Base-by-base conservation (phyloP, 2,329 filamentous ascomycete genomes). In the Aspergillus pseudoglaucus region DNA sequence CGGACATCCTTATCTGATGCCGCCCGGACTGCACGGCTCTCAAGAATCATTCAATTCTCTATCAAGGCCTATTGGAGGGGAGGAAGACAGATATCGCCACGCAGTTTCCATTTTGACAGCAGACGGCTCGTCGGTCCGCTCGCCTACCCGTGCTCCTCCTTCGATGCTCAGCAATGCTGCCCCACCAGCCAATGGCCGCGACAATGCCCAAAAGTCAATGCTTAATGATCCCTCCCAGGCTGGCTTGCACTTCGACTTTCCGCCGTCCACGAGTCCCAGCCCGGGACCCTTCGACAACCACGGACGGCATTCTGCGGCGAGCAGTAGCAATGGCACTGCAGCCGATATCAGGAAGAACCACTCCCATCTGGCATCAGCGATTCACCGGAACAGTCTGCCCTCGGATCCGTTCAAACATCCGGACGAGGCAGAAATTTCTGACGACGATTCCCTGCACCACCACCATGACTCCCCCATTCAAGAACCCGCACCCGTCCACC, bases 1-100 rank as follows among this genome's bases (percentile, higher is more conserved):
- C 42, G 82, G 81, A 30, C 93, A 84, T 59, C 93, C 93, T 2
- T 98, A 97, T 65, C 79, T 98, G n/a, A 77, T 97, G n/a, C 90
- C 93, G 4, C 87, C 88, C 1, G 83, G 82, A 47, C 63, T 91
- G 17, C 83, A 93, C 38, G 77, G 81, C 61, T 96, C 91, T 1
- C 81, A 82, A 40, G 90, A 95, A 57, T 96, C 91, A 4, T 76
- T 97, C 53, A 84, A 90, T 66, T 94, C 90, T 2, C 75, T 97
- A 55, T 87, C 90, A 22, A 83, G 86, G 46, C 85, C 84, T 2
- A 78, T 91, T 48, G 79, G 82, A 56, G 17, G 37, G 10, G 80
- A 84, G 46, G 86, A 94, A 59, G 91, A 96, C 66, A 91, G 90
- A 32, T 97, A 96, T 70, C 82, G 88, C 44, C 78, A 35, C 33